Evolutionary conservation across 2,329 filamentous ascomycete species (phyloP), one percentile per base, ranked within the genome.

Genomic region (Pseudogymnoascus sp.): DNA sequence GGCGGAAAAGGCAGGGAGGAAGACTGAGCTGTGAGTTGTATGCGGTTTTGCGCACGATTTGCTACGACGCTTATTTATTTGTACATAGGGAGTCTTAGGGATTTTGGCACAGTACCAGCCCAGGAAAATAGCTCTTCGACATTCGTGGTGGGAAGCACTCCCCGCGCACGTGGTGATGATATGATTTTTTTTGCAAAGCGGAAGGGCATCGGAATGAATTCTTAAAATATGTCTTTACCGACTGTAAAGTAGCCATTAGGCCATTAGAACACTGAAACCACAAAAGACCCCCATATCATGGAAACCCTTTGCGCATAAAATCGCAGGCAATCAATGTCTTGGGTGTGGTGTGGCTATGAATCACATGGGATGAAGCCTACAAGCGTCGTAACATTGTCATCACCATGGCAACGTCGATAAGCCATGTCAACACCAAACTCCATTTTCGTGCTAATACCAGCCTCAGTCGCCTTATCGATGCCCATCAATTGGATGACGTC

Each of bases 1-100:
- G 28, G 48, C n/a, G 25, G 10, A 34, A 57, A 28, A 57, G 2
- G 51, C n/a, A 13, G 51, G 25, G 25, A 57, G 51, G 51, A 57
- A 57, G 51, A 34, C 51, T 34, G 51, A 57, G 51, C 51, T 57
- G 51, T 57, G 51, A 57, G 51, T 57, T 57, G 51, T 28, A 57
- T 34, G 28, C n/a, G 28, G 28, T 19, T 25, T 19, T 57, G 28
- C 8, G 25, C 14, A 34, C 6, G 5, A 13, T 19, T 28, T 57
- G n/a, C n/a, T 14, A 19, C 25, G 28, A 16, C 51, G 51, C 51
- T 57, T 57, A 57, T 57, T 57, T 57, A 19, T 57, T 57, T 57
- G 51, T 57, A 34, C 25, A 57, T 57, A 57, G 51, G 51, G 51
- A 57, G 25, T 34, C n/a, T 57, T 57, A 13, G 51, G 28, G 28